Base-by-base conservation (phyloP, 805 yeast species). In the Yamadazyma kitorensis region DNA sequence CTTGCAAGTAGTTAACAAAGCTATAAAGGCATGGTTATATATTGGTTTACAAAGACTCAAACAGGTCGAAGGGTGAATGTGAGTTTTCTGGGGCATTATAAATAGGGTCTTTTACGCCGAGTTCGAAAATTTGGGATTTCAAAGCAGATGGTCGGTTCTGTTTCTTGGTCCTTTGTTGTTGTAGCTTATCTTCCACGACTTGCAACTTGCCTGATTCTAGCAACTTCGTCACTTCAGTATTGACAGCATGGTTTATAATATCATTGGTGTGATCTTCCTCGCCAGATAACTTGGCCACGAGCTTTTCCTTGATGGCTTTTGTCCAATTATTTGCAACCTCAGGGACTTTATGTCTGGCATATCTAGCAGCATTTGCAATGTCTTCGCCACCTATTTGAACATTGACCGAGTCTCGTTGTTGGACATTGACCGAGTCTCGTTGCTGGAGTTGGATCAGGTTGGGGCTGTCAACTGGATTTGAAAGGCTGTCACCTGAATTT, bases 251-350 rank as follows among this genome's bases (percentile, higher is more conserved):
- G 9, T 25, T 31, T 24, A 21, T 29, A 31, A 71, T 33, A 73
- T 64, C n/a, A 68, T 63, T 24, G 19, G 26, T 6, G 7, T 32
- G 16, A 19, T 32, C n/a, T n/a, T n/a, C n/a, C n/a, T n/a, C n/a
- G n/a, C n/a, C 35, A 6, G 43, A 22, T 12, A 45, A 27, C 14
- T 28, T 27, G 27, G 36, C 39, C n/a, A 45, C 23, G 11, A 45
- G 14, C 15, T 40, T 37, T 11, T 44, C 38, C 25, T 44, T 45
- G 5, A 44, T 15, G n/a, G 38, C 33, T 9, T 43, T 37, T 25
- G 41, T 43, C 22, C 36, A 29, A n/a, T 37, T 37, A n/a, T 27
- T 30, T 11, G 47, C 47, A n/a, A 43, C 34, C 18, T 41, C 41
- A 15, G 54, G 52, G 2, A 43, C 29, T 34, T 47, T 45, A 22